phyloP scores from a whole-genome alignment of 169 alveolate genomes.

The Plasmodium gonderi region DNA sequence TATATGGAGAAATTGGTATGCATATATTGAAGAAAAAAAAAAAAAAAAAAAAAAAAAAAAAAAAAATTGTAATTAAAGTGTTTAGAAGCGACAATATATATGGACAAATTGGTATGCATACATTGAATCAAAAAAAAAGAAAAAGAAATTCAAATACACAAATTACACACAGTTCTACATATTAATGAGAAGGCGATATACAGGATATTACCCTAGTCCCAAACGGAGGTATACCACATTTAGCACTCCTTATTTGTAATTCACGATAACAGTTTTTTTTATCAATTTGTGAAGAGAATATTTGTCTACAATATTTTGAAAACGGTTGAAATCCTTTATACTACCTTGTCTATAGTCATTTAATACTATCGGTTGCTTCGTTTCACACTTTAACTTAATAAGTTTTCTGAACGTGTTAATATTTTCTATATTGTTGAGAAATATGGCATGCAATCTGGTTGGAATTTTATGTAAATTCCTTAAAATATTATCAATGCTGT shows the following conservation, averaged over 20 bases:
- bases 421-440: conserved; percentile 45
- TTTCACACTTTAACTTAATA: conserved; percentile 75
- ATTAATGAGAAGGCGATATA: not conserved
- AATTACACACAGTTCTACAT: not conserved
- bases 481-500: conserved; percentile 74
- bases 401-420: conserved; percentile 75
- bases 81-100: too few relatives aligned
- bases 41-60: not conserved
- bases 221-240: not conserved
- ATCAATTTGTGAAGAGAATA: conserved; percentile 61
- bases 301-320: conserved; percentile 34
- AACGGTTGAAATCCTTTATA: conserved; percentile 42
- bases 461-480: conserved; percentile 36
- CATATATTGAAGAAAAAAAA: not conserved
- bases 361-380: conserved; percentile 39
- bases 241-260: not conserved
- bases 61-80: not conserved
- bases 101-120: not conserved
- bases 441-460: conserved; percentile 7
- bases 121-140: not conserved
- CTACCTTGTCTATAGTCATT: conserved; percentile 45
- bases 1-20: not conserved
- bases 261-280: conserved; percentile 26
- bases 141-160: not conserved
- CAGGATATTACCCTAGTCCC: too few relatives aligned